These are phyloP conservation scores for Xylona heveae DNA, from an alignment of 495 filamentous ascomycete genomes.

Conservation along the genomic window DNA sequence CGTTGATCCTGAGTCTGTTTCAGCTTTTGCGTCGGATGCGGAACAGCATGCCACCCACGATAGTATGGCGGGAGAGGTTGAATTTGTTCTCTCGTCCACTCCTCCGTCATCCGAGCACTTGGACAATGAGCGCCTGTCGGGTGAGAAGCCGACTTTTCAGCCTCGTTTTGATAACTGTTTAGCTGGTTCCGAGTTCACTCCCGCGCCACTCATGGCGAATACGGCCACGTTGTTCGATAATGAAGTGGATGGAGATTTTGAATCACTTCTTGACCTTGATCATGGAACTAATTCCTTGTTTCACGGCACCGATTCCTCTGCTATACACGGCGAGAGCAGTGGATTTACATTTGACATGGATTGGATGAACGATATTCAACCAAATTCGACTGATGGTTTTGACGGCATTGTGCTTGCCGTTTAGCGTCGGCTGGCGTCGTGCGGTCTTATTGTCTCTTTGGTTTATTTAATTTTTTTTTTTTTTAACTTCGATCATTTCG, in stretches of 20 bases:
- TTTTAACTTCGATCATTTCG: no score
- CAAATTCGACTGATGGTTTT: no score
- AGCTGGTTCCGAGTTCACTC: conserved; percentile 4
- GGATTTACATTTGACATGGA: conserved; percentile 17
- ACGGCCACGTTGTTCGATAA: conserved; percentile 4
- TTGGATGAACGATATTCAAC: no score
- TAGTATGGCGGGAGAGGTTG: no score
- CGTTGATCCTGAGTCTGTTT: background rate
- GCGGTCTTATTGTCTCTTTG: no score
- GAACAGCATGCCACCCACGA: no score
- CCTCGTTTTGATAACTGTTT: conserved; percentile 12
- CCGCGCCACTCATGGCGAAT: conserved; percentile 9
- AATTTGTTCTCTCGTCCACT: no score
- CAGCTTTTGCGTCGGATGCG: background rate
- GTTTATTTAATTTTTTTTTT: no score
- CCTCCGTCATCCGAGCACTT: background rate
- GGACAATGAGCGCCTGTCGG: no score
- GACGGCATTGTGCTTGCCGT: no score
- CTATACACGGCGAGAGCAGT: conserved; percentile 16
- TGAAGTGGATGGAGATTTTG: background rate
- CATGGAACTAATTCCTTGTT: background rate
- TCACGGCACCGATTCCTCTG: conserved; percentile 2
- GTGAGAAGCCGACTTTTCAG: conserved; percentile 13
- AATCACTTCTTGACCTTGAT: conserved; percentile 1
- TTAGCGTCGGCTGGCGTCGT: no score